Evolutionary conservation across 2,329 filamentous ascomycete genomes (phyloP), one percentile per base, ranked within the genome.

Genomic region (Colletotrichum aenigma): DNA sequence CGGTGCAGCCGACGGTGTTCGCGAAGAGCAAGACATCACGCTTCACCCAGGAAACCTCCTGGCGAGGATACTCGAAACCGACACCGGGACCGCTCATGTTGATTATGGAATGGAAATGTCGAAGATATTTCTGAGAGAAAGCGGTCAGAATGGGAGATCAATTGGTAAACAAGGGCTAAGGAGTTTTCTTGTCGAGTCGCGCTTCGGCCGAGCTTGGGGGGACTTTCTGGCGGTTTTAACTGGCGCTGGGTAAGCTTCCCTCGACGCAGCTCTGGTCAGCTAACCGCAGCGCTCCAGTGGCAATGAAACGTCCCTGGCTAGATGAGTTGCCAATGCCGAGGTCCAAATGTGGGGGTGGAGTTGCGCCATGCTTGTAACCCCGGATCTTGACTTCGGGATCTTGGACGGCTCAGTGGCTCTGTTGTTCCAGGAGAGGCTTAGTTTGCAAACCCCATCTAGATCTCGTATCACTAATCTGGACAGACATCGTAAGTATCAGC

Each of bases 21-120:
- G 96, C 96, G 84, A 98, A 98, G 77, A 98, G 92, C 77, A 98
- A 89, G 43, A 93, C 92, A 88, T 98, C 96, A 79, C 96, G 92
- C 90, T 96, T 96, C 80, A 95, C 86, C 96, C 96, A 98, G 80
- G 93, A 91, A 13, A 98, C 95, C 82, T 93, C 91, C 81, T 91
- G 88, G 64, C 91, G 85, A 74, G 95, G 95, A 84, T 94, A 98
- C 85, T 97, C 91, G 86, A 96, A 96, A 81, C 95, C 95, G 82
- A 88, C 91, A 79, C 91, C 91, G 74, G 89, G 89, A 65, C 85
- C 86, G 64, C 75, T 77, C 77, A 78, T 78, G 36, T 48, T 70
- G 12, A 52, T 21, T 32, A 9, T n/a, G 12, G 16, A 26, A 26
- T 52, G 68, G 32, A 24, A 61, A 15, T 56, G 34, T 65, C 62